These are phyloP conservation scores for Comarum palustre DNA, from an alignment of 306 rosid genomes.

Conservation along the genomic window DNA sequence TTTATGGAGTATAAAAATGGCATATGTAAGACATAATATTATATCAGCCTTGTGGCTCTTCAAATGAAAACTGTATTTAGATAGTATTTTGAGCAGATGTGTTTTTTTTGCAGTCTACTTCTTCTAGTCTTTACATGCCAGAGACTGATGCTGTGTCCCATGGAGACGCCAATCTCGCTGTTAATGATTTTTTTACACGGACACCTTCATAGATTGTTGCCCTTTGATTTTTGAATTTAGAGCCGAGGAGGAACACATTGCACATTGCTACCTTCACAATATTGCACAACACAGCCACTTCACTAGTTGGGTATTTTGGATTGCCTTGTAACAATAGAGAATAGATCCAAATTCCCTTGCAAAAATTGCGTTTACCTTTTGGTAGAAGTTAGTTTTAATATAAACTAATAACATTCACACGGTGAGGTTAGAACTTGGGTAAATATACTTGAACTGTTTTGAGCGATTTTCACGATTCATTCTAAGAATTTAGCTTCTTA, in stretches of 20 bases:
- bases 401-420: slow-evolving; percentile 39
- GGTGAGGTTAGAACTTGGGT: slow-evolving; percentile 11
- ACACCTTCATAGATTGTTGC: slow-evolving; percentile 43
- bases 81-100: slow-evolving; percentile 8
- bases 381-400: slow-evolving; percentile 7
- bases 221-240: slow-evolving; percentile 27
- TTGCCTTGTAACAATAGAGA: slow-evolving; percentile 31
- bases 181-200: slow-evolving; percentile 81
- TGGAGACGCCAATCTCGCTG: slow-evolving; percentile 88
- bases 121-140: slow-evolving; percentile 68
- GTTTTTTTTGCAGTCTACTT: slow-evolving; percentile 58
- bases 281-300: slow-evolving; percentile 14
- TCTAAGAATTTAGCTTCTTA: background rate
- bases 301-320: slow-evolving; percentile 20
- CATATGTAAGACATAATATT: background rate
- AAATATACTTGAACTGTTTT: slow-evolving; percentile 7
- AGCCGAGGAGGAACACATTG: slow-evolving; percentile 32
- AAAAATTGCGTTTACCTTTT: background rate
- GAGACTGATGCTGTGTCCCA: slow-evolving; percentile 93
- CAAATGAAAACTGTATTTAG: background rate
- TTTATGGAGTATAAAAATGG: background rate
- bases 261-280: slow-evolving; percentile 27
- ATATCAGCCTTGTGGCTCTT: background rate
- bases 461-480: background rate
- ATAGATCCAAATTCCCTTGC: slow-evolving; percentile 13